Evolutionary conservation across 2,329 filamentous ascomycete genomes (phyloP).

Genomic region (Nigrospora oryzae): DNA sequence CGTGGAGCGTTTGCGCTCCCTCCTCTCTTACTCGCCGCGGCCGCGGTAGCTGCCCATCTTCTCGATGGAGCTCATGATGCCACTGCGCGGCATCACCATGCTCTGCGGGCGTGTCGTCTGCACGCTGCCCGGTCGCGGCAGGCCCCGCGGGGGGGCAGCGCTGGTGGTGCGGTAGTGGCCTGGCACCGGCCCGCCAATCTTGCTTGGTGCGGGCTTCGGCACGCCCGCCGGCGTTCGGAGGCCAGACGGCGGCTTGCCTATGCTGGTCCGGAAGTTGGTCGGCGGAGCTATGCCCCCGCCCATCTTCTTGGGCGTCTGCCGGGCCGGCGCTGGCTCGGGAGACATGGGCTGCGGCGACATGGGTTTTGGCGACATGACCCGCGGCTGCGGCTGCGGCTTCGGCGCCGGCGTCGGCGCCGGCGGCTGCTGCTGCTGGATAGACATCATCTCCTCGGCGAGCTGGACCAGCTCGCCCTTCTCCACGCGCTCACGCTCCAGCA

Average conservation of each 20-base stretch:
- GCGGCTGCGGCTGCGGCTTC: constrained; percentile 8
- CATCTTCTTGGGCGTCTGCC: constrained; percentile 4
- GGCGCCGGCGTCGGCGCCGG: constrained; percentile 8
- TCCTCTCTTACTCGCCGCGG: constrained; percentile 20
- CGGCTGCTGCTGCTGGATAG: constrained; percentile 44
- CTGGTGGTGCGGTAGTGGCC: constrained; percentile 37
- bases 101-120: neutral
- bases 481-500: constrained; percentile 66
- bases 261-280: constrained; percentile 42
- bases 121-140: constrained; percentile 39
- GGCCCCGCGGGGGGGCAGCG: constrained; percentile 25
- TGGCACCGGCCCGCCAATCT: too few species aligned
- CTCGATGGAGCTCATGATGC: constrained; percentile 80
- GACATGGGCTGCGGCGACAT: constrained; percentile 7
- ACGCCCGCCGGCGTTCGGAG: constrained; percentile 47
- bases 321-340: constrained; percentile 12
- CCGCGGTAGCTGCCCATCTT: constrained; percentile 65
- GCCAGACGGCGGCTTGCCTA: constrained; percentile 42
- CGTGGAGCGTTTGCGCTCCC: constrained; percentile 1
- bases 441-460: constrained; percentile 77
- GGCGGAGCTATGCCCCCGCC: constrained; percentile 12
- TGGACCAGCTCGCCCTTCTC: constrained; percentile 80
- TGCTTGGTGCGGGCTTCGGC: too few species aligned
- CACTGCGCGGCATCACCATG: constrained; percentile 46
- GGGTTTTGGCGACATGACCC: constrained; percentile 8